phyloP scores from a whole-genome alignment of 192 early-diverging fungal genomes.

The Coemansia sp. region DNA sequence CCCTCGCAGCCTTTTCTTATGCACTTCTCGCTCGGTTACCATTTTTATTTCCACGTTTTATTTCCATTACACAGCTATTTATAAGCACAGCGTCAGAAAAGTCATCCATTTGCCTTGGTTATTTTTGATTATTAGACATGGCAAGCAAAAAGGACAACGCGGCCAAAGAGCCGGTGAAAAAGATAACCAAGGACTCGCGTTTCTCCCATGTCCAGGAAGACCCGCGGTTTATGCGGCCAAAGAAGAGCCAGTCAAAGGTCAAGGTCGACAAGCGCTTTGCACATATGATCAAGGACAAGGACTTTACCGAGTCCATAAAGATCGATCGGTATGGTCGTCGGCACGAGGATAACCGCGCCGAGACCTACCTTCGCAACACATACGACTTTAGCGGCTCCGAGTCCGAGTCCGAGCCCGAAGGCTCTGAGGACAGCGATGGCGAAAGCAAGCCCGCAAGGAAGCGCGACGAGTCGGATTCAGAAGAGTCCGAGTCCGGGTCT shows the following conservation, averaged over 20 bases:
- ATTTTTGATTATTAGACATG: conserved; percentile 22
- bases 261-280: conserved; percentile 86
- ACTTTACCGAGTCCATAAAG: conserved; percentile 54
- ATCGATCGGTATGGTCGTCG: conserved; percentile 46
- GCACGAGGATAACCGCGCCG: conserved; percentile 32
- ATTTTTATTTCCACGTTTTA: background rate
- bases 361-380: conserved; percentile 34
- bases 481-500: conserved; percentile 13
- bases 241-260: conserved; percentile 79
- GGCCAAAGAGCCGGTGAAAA: conserved; percentile 35
- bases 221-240: conserved; percentile 74
- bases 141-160: conserved; percentile 29
- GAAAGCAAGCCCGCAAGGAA: conserved; percentile 17
- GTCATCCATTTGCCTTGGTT: too few species aligned
- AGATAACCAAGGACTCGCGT: conserved; percentile 64
- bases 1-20: background rate
- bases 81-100: too few species aligned
- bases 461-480: conserved; percentile 10
- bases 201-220: conserved; percentile 78
- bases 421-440: background rate
- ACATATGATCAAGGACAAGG: conserved; percentile 72
- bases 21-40: background rate
- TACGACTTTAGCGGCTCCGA: conserved; percentile 57
- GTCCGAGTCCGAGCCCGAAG: conserved; percentile 15
- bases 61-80: too few species aligned